Conservation (phyloP, 345 rosid genomes). For the Populus alba region DNA sequence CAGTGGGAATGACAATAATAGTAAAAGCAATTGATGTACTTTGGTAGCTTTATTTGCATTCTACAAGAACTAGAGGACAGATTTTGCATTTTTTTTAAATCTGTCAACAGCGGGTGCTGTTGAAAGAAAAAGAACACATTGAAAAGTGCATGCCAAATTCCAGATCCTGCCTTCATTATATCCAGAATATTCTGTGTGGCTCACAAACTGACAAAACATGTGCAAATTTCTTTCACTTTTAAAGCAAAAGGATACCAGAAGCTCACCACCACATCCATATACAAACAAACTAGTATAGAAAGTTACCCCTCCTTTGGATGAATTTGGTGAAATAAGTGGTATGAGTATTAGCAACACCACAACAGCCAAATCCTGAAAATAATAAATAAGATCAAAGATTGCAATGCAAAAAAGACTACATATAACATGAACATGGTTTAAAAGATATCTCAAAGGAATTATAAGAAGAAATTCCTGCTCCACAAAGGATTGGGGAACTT, state of each 20-base stretch:
- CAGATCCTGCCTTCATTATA: background rate
- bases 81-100: background rate
- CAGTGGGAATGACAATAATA: slow-evolving; percentile 5
- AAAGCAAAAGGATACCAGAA: slow-evolving; percentile 5
- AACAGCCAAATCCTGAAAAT: slow-evolving; percentile 92
- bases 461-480: background rate
- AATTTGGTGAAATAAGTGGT: slow-evolving; percentile 97
- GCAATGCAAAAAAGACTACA: slow-evolving; percentile 11
- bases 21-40: background rate
- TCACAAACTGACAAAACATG: background rate
- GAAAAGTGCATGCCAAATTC: background rate
- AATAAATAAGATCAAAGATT: slow-evolving; percentile 6
- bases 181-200: background rate
- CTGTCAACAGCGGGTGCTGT: background rate
- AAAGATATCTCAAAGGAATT: background rate
- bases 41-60: background rate
- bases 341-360: slow-evolving; percentile 94
- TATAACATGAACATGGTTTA: background rate
- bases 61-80: background rate
- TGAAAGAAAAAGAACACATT: background rate
- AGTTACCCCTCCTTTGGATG: slow-evolving; percentile 99
- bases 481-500: background rate
- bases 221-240: background rate
- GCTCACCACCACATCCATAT: slow-evolving; percentile 9
- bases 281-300: slow-evolving; percentile 16